These are phyloP conservation scores for Radiomyces spectabilis DNA, from an alignment of 192 early-diverging fungal species.

Conservation along the genomic window DNA sequence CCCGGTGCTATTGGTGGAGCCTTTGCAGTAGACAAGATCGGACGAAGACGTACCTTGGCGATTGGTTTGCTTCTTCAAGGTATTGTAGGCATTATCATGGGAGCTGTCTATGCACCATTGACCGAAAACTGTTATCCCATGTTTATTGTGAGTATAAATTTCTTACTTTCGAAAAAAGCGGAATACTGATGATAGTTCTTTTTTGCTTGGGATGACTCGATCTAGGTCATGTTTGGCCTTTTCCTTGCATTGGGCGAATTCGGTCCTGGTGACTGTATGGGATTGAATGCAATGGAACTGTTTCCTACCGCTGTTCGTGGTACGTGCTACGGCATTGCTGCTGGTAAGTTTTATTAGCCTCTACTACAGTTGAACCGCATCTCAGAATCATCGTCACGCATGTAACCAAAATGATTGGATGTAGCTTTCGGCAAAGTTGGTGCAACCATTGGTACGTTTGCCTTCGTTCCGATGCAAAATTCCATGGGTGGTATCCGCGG, in stretches of 20 bases:
- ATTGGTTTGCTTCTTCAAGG: constrained; percentile 44
- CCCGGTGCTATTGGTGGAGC: constrained; percentile 48
- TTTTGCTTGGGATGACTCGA: no score
- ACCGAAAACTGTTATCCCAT: constrained; percentile 33
- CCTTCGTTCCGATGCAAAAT: constrained; percentile 20
- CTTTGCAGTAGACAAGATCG: constrained; percentile 37
- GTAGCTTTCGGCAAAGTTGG: constrained; percentile 27
- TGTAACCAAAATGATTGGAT: no score
- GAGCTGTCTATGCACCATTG: constrained; percentile 32
- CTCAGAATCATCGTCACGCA: no score
- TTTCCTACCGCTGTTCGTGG: constrained; percentile 40
- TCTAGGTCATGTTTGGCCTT: constrained; percentile 30
- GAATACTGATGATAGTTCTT: no score
- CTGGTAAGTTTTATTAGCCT: constrained; percentile 16
- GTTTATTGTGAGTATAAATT: constrained; percentile 21
- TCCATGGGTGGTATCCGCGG: constrained; percentile 14
- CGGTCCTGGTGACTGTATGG: constrained; percentile 32
- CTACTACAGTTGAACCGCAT: no score
- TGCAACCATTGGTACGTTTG: constrained; percentile 23
- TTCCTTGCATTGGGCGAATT: constrained; percentile 35
- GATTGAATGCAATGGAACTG: constrained; percentile 27
- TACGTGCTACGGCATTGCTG: constrained; percentile 37
- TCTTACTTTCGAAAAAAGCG: no score
- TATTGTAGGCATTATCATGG: constrained; percentile 41
- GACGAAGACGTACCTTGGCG: constrained; percentile 47